Conservation (phyloP, 306 rosid species). For the Herpetospermum pedunculosum region DNA sequence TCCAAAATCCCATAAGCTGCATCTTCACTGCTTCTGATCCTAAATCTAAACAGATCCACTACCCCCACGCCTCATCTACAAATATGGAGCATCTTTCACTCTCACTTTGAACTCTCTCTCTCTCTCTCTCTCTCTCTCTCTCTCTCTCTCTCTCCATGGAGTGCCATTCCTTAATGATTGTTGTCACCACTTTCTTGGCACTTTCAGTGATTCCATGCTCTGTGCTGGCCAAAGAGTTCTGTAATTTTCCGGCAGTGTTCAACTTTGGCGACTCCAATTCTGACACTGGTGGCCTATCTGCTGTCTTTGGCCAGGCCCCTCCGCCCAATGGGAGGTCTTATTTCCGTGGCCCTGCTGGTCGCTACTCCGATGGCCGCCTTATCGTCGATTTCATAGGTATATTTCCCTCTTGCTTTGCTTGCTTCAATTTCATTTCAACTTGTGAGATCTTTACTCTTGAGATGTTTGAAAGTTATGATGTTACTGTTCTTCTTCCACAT, state of each 20-base stretch:
- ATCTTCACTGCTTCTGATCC: background rate
- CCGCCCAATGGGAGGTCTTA: conserved; percentile 55
- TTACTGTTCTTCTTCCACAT: no score
- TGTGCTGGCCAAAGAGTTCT: conserved; percentile 10
- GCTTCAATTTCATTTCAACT: background rate
- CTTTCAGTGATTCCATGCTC: conserved; percentile 16
- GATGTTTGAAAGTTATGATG: no score
- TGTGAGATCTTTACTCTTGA: background rate
- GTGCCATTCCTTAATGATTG: conserved; percentile 8
- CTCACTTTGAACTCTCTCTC: background rate
- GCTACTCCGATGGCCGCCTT: conserved; percentile 82
- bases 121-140: background rate
- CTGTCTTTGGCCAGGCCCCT: conserved; percentile 66
- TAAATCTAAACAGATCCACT: background rate
- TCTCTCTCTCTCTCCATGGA: conserved; percentile 11
- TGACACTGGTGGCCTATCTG: conserved; percentile 89
- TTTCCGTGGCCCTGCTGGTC: conserved; percentile 43
- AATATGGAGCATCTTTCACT: background rate
- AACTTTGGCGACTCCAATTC: conserved; percentile 91
- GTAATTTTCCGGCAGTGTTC: conserved; percentile 70
- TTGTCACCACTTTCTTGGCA: conserved; percentile 11
- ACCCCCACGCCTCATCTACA: background rate
- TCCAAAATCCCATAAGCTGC: background rate
- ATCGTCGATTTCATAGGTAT: conserved; percentile 67
- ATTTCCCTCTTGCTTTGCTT: background rate